Conservation (phyloP, 352 stramenopile species). For the Aphanomyces cochlioides region DNA sequence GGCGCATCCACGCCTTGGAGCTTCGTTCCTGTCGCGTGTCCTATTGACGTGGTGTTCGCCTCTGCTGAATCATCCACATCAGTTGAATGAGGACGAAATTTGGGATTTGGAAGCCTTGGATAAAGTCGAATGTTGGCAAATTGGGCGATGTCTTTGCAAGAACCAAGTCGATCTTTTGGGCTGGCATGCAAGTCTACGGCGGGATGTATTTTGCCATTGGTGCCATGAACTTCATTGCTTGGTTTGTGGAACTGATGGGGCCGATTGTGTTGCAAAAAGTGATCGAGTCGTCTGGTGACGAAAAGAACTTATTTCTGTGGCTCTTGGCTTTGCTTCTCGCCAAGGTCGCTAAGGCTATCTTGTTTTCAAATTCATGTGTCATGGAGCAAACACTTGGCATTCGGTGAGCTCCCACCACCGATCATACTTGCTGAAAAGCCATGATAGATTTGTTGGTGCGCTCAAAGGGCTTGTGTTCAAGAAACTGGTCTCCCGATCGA, state of each 20-base stretch:
- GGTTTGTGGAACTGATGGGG: slow-evolving; percentile 12
- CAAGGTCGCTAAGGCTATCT: neutral
- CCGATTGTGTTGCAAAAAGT: slow-evolving; percentile 27
- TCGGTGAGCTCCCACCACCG: neutral
- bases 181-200: slow-evolving; percentile 15
- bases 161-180: slow-evolving; percentile 1
- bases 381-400: slow-evolving; percentile 11
- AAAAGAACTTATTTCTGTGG: neutral
- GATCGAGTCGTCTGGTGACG: neutral
- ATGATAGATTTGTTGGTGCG: slow-evolving; percentile 19
- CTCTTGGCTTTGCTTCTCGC: slow-evolving; percentile 5
- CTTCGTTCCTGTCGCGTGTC: slow-evolving; percentile 2
- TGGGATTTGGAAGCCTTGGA: slow-evolving; percentile 8
- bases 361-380: slow-evolving; percentile 1
- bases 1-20: neutral
- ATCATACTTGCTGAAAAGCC: neutral
- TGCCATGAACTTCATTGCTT: neutral
- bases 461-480: slow-evolving; percentile 22
- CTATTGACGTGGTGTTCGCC: slow-evolving; percentile 10
- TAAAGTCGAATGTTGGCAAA: neutral
- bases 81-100: slow-evolving; percentile 2
- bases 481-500: neutral
- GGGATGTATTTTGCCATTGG: neutral
- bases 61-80: neutral
- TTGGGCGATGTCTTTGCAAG: neutral